These are phyloP conservation scores for Apiotrichum sp. DNA, from an alignment of 1,284 basidiomycete species.

Conservation along the genomic window DNA sequence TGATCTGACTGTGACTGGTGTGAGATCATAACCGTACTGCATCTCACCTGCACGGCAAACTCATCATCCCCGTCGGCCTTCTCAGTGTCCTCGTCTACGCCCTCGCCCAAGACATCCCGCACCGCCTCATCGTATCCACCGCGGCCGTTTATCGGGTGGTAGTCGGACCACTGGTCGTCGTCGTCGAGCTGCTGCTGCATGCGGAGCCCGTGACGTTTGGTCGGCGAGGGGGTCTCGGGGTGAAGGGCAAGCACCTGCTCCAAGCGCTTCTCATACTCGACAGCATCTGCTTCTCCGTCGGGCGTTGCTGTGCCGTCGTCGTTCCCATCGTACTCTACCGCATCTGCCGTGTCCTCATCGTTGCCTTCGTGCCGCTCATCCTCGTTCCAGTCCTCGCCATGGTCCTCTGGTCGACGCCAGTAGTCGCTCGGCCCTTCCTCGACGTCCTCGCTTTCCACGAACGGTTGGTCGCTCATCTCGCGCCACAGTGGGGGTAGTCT, in stretches of 20 bases:
- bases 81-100: constrained; percentile 2
- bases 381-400: neutral
- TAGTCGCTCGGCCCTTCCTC: constrained; percentile 21
- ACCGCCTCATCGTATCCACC: constrained; percentile 21
- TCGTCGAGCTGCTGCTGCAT: neutral
- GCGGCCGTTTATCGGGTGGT: constrained; percentile 11
- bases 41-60: constrained; percentile 18
- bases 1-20: constrained; percentile 41
- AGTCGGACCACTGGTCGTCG: constrained; percentile 23
- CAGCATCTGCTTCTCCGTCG: constrained; percentile 5
- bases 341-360: neutral
- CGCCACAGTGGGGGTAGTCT: constrained; percentile 11
- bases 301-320: neutral
- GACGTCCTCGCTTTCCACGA: constrained; percentile 3
- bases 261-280: constrained; percentile 17
- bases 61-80: constrained; percentile 29
- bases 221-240: constrained; percentile 9
- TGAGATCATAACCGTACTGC: too few species aligned
- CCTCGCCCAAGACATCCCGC: constrained; percentile 19
- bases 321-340: neutral
- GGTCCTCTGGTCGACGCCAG: constrained; percentile 7
- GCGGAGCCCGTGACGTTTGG: constrained; percentile 2
- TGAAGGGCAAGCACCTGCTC: constrained; percentile 13
- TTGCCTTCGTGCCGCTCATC: neutral
- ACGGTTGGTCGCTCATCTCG: constrained; percentile 6